Conservation (phyloP, 1,284 basidiomycete species). For the Phellopilus nigrolimitatus region DNA sequence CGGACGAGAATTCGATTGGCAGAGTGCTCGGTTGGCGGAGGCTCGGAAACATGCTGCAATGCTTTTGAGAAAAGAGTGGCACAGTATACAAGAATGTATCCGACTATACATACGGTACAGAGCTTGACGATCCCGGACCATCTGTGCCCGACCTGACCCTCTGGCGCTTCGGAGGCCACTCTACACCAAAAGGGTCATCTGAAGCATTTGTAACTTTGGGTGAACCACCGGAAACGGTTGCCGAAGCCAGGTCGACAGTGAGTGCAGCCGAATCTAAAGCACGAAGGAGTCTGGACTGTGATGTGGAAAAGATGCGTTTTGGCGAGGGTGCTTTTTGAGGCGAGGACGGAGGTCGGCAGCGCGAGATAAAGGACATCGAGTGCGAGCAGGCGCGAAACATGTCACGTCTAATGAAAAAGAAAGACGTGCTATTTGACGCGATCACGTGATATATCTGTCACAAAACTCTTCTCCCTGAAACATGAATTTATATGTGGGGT, state of each 20-base stretch:
- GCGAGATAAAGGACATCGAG: not conserved
- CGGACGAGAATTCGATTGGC: too few species aligned
- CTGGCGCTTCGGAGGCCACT: slow-evolving; percentile 2
- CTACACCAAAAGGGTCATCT: slow-evolving; percentile 6
- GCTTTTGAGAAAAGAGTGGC: not conserved
- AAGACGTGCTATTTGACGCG: too few species aligned
- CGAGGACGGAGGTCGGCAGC: not conserved
- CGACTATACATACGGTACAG: not conserved
- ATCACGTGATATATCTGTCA: too few species aligned
- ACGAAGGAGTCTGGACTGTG: not conserved
- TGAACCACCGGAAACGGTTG: not conserved
- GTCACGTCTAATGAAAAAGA: too few species aligned
- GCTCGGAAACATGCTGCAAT: not conserved
- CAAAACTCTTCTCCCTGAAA: too few species aligned
- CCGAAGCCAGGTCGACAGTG: not conserved
- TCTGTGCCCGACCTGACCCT: not conserved
- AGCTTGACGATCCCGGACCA: not conserved
- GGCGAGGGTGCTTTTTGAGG: not conserved
- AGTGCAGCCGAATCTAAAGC: not conserved
- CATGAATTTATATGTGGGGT: too few species aligned
- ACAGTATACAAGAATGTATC: not conserved
- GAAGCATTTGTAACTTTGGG: not conserved
- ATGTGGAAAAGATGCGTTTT: not conserved
- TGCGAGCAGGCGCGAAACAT: too few species aligned
- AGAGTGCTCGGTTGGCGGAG: not conserved